Conservation (phyloP, 176 grass and related monocot species). For the Elymus sibiricus region DNA sequence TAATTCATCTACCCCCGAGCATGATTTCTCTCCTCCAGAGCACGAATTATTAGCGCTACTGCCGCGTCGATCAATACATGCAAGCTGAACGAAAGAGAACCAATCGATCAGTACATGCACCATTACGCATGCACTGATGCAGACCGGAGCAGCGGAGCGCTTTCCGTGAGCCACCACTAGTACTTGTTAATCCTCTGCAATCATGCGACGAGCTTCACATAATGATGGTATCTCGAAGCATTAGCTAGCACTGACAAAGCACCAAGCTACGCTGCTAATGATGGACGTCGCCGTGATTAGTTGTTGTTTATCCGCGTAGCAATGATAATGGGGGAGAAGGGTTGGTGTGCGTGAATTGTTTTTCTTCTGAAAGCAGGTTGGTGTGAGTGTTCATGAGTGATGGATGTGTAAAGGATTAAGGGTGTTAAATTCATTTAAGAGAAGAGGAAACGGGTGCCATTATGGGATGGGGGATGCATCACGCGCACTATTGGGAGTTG, state of each 20-base stretch:
- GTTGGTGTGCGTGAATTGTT: not conserved
- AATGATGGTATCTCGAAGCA: constrained; percentile 35
- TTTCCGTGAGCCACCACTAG: not conserved
- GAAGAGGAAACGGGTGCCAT: not conserved
- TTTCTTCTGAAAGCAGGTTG: not conserved
- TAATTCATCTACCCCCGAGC: not conserved
- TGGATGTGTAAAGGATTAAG: constrained; percentile 23
- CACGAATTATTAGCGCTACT: not conserved
- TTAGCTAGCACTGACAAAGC: constrained; percentile 7
- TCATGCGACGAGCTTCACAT: not conserved
- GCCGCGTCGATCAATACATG: not conserved
- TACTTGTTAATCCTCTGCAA: not conserved
- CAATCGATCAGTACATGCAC: not conserved
- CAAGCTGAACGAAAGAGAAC: not conserved
- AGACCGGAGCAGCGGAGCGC: not conserved
- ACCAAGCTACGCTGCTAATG: not conserved
- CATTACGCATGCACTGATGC: not conserved
- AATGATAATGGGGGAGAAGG: constrained; percentile 33
- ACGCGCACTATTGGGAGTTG: not conserved
- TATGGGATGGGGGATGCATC: not conserved
- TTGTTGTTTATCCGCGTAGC: constrained; percentile 16
- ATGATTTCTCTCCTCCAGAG: not conserved
- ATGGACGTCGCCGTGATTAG: not conserved
- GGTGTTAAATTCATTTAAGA: not conserved
- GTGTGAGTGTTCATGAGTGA: not conserved